Percentiles rank a stretch among this genome's conserved stretches.
phyloP scores from a whole-genome alignment of 805 yeast genomes.

The Priceomyces fermenticarens region DNA sequence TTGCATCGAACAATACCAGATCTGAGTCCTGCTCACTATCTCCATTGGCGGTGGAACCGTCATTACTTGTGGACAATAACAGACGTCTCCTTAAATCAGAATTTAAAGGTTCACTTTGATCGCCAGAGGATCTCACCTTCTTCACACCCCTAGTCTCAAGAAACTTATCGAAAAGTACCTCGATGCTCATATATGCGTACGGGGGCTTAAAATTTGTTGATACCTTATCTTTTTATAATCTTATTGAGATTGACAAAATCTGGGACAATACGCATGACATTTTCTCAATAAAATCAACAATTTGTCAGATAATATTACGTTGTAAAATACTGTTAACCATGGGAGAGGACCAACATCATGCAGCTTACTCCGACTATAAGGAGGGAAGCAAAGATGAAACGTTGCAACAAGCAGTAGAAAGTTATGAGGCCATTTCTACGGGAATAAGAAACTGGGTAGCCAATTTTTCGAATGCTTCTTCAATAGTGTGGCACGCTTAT shows the following conservation, averaged over 20 bases:
- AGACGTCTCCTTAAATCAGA: slow-evolving; percentile 2
- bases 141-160: slow-evolving; percentile 9
- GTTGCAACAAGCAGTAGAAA: slow-evolving; percentile 53
- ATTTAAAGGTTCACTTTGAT: background rate
- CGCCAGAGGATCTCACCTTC: slow-evolving; percentile 3
- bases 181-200: too few relatives aligned
- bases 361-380: slow-evolving; percentile 63
- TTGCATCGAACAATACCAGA: slow-evolving; percentile 32
- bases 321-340: slow-evolving; percentile 1
- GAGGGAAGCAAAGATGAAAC: slow-evolving; percentile 46
- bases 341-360: slow-evolving; percentile 47
- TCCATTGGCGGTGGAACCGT: slow-evolving; percentile 1
- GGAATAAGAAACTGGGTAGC: slow-evolving; percentile 83
- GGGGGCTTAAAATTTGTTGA: background rate
- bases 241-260: too few relatives aligned
- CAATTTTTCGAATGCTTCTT: slow-evolving; percentile 81
- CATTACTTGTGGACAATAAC: slow-evolving; percentile 2
- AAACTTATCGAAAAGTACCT: slow-evolving; percentile 1
- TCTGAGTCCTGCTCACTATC: slow-evolving; percentile 4
- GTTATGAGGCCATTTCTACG: slow-evolving; percentile 61
- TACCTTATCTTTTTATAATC: background rate
- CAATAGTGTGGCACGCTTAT: slow-evolving; percentile 86
- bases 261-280: background rate
- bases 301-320: background rate
- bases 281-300: background rate